phyloP scores from a whole-genome alignment of 2,329 filamentous ascomycete genomes.

The Penicillium sp. region DNA sequence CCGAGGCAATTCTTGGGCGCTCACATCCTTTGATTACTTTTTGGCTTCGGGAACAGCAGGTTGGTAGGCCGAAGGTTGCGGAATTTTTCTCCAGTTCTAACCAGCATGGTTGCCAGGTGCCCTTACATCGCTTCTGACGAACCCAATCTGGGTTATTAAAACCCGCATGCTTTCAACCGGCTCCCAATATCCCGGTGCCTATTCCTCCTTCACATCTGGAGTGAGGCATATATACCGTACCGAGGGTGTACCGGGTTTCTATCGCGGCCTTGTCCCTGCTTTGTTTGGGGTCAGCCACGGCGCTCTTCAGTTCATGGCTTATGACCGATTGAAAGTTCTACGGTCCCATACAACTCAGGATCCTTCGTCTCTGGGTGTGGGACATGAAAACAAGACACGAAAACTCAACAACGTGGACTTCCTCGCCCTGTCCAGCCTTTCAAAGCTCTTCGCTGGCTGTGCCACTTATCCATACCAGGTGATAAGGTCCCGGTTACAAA shows the following conservation, averaged over 20 bases:
- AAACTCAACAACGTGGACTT: conserved; percentile 72
- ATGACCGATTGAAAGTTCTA: conserved; percentile 72
- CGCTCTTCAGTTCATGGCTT: conserved; percentile 93
- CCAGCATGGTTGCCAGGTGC: conserved; percentile 52
- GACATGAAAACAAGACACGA: conserved; percentile 1
- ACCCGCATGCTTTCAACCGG: conserved; percentile 94
- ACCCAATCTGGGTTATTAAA: conserved; percentile 98
- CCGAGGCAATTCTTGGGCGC: conserved; percentile 35
- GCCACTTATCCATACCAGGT: conserved; percentile 96
- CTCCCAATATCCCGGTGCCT: conserved; percentile 71
- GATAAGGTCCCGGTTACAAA: conserved; percentile 82
- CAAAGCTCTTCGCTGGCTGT: conserved; percentile 86
- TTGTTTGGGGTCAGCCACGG: conserved; percentile 87
- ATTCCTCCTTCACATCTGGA: conserved; percentile 74
- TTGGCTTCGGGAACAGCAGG: conserved; percentile 66
- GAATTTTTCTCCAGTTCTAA: background rate
- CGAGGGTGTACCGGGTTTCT: conserved; percentile 80
- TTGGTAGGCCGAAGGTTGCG: conserved; percentile 24
- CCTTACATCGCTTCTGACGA: conserved; percentile 78
- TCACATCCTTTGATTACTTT: conserved; percentile 75
- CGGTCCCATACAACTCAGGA: conserved; percentile 44
- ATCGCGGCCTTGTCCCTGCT: conserved; percentile 80
- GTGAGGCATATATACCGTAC: conserved; percentile 63
- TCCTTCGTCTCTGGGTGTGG: conserved; percentile 26
- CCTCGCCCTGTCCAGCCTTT: conserved; percentile 73